These are phyloP conservation scores for Acaromyces ingoldii DNA, from an alignment of 1,284 basidiomycete genomes.

Conservation along the genomic window DNA sequence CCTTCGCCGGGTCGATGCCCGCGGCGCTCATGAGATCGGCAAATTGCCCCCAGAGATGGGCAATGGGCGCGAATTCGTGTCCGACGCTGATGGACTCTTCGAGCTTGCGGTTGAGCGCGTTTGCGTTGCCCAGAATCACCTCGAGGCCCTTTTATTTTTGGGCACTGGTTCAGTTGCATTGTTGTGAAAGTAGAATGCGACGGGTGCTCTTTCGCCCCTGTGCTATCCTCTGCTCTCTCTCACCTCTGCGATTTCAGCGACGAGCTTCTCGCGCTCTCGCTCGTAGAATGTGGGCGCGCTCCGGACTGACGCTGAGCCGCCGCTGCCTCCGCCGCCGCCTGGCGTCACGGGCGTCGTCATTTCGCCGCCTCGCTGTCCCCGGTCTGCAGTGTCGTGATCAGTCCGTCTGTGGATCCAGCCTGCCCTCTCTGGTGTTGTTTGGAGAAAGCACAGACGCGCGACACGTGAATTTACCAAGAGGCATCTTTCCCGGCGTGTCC, in stretches of 20 bases:
- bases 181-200: too few relatives aligned
- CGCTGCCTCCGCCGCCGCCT: too few relatives aligned
- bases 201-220: neutral
- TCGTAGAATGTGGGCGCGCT: too few relatives aligned
- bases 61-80: constrained; percentile 84
- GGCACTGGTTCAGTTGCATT: neutral
- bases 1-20: constrained; percentile 18
- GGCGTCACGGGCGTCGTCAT: too few relatives aligned
- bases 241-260: constrained; percentile 68
- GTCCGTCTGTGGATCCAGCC: too few relatives aligned
- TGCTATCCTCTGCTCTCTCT: constrained; percentile 57
- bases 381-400: too few relatives aligned
- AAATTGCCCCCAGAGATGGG: constrained; percentile 77
- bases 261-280: constrained; percentile 67
- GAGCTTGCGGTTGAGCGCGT: constrained; percentile 81
- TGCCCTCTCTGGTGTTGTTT: too few relatives aligned
- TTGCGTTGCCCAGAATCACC: constrained; percentile 75
- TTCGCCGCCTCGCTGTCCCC: too few relatives aligned
- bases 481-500: too few relatives aligned
- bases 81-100: constrained; percentile 89
- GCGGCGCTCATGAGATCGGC: constrained; percentile 64
- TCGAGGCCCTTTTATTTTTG: constrained; percentile 69
- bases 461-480: too few relatives aligned
- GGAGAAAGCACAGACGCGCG: too few relatives aligned
- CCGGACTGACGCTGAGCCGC: too few relatives aligned